Conservation (phyloP, 2,329 filamentous ascomycete genomes). For the Proliferodiscus dingleyae region DNA sequence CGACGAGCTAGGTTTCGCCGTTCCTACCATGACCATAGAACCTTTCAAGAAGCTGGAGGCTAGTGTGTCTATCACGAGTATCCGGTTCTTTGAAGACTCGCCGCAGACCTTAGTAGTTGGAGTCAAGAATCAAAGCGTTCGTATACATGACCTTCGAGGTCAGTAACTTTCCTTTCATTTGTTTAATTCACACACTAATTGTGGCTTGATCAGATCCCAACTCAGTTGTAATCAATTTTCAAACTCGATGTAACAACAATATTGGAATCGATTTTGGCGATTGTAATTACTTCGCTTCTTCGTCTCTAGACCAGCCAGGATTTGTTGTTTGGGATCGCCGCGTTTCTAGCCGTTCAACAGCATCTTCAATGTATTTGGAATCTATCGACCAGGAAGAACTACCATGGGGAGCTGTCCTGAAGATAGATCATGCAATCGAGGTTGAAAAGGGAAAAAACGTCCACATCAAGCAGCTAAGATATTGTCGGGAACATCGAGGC, state of each 20-base stretch:
- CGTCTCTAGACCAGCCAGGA: slow-evolving; percentile 67
- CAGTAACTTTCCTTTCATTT: slow-evolving; percentile 19
- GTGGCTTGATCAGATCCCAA: slow-evolving; percentile 42
- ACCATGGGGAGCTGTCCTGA: slow-evolving; percentile 58
- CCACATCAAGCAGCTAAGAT: slow-evolving; percentile 57
- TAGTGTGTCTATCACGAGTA: slow-evolving; percentile 72
- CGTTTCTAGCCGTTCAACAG: slow-evolving; percentile 47
- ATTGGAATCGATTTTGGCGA: slow-evolving; percentile 75
- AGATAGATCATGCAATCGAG: slow-evolving; percentile 53
- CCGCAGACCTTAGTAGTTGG: slow-evolving; percentile 72
- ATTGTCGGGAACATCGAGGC: slow-evolving; percentile 57
- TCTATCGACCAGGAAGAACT: slow-evolving; percentile 57
- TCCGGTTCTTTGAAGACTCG: slow-evolving; percentile 75
- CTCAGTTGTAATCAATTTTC: slow-evolving; percentile 52
- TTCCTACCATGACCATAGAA: slow-evolving; percentile 33
- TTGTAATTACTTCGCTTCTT: slow-evolving; percentile 80
- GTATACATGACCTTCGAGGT: slow-evolving; percentile 77
- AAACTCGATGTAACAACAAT: slow-evolving; percentile 64
- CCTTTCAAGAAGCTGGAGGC: slow-evolving; percentile 56
- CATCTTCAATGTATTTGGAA: slow-evolving; percentile 50
- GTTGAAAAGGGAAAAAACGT: slow-evolving; percentile 48
- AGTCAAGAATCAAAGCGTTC: slow-evolving; percentile 68
- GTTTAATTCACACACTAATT: slow-evolving; percentile 1
- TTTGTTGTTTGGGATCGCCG: slow-evolving; percentile 77
- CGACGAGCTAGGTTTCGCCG: slow-evolving; percentile 40